These are phyloP conservation scores for Epichloe brachyelytri DNA, from an alignment of 2,329 filamentous ascomycete genomes.

Conservation along the genomic window DNA sequence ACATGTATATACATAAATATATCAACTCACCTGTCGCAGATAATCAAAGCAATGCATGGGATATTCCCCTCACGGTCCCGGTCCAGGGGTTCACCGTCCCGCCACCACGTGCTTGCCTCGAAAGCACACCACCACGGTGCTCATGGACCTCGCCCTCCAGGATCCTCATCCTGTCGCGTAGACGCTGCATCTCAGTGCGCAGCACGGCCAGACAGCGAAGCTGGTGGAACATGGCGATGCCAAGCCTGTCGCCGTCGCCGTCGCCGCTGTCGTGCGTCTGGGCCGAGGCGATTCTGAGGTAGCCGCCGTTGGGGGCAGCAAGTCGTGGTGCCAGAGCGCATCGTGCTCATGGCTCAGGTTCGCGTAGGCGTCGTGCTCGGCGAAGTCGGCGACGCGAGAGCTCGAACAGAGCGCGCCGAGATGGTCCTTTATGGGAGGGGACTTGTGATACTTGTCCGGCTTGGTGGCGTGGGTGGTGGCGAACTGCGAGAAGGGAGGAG, in stretches of 20 bases:
- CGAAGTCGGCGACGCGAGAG: background rate
- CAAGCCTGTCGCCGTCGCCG: background rate
- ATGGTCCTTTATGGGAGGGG: background rate
- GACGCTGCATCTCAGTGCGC: slow-evolving; percentile 1
- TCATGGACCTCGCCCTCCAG: background rate
- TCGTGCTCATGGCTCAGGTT: slow-evolving; percentile 1
- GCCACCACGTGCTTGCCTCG: too few species aligned
- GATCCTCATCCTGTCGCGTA: background rate
- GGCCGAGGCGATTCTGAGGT: background rate
- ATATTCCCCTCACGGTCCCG: background rate
- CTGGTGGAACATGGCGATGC: slow-evolving; percentile 7
- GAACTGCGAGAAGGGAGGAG: slow-evolving; percentile 5
- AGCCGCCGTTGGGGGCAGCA: background rate
- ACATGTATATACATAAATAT: too few species aligned
- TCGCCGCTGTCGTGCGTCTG: background rate
- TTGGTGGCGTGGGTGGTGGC: background rate
- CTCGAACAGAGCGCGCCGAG: background rate
- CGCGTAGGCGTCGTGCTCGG: background rate
- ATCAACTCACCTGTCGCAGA: slow-evolving; percentile 4
- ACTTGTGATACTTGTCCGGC: background rate
- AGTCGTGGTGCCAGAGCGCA: background rate
- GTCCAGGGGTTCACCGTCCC: background rate
- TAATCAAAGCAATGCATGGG: slow-evolving; percentile 5
- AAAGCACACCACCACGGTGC: too few species aligned
- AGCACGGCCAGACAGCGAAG: slow-evolving; percentile 5